Percentiles rank a stretch among this genome's conserved stretches.
phyloP scores from a whole-genome alignment of 352 stramenopile species.

The Phytophthora pisi region DNA sequence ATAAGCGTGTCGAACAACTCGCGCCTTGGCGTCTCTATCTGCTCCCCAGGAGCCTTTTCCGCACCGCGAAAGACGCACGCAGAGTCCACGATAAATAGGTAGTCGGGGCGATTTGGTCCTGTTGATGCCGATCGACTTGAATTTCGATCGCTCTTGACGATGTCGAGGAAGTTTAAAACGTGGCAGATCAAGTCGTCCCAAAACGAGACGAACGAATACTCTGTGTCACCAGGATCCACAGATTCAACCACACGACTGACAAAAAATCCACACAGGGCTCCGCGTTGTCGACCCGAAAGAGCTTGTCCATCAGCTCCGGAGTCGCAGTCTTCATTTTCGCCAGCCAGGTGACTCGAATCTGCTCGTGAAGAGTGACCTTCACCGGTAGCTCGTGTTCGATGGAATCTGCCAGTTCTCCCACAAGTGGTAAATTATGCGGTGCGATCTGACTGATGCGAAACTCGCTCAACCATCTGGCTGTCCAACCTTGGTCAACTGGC shows the following conservation, averaged over 20 bases:
- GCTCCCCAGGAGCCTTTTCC: conserved; percentile 25
- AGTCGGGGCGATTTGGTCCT: conserved; percentile 18
- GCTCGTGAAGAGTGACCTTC: background rate
- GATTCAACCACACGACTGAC: background rate
- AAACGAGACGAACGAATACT: conserved; percentile 39
- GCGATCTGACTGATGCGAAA: background rate
- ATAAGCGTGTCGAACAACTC: conserved; percentile 33
- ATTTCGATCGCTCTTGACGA: conserved; percentile 34
- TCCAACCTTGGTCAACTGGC: background rate
- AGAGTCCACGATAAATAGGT: conserved; percentile 32
- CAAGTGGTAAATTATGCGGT: background rate
- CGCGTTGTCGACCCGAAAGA: background rate
- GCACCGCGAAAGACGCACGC: conserved; percentile 29
- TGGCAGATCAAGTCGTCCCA: conserved; percentile 33
- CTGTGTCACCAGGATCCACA: conserved; percentile 24
- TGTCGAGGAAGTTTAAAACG: conserved; percentile 30
- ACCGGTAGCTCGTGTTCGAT: background rate
- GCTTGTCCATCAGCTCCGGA: background rate
- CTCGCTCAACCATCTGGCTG: background rate
- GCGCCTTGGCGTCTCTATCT: conserved; percentile 26
- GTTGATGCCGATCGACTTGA: conserved; percentile 22
- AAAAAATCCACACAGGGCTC: background rate
- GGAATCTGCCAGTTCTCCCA: background rate
- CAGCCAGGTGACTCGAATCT: background rate
- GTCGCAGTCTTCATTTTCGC: background rate